Percentiles rank a stretch among this genome's conserved stretches.
Evolutionary conservation across 176 grass and related monocot genomes (phyloP).

Genomic region (Areca catechu): DNA sequence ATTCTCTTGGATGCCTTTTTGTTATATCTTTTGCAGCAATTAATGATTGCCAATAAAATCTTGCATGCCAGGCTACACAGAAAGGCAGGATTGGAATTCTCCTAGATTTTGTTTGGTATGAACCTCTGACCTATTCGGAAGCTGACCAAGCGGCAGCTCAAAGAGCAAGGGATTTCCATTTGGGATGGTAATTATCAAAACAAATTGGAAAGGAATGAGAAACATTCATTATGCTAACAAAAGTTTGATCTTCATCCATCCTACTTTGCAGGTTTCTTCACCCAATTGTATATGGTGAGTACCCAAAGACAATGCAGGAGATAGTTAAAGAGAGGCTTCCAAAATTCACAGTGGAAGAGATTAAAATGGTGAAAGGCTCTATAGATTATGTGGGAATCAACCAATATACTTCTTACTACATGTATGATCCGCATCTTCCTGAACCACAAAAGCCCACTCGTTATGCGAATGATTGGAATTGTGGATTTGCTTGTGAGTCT

Average conservation of each 20-base stretch:
- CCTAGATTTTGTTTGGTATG: slow-evolving; percentile 85
- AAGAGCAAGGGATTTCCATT: slow-evolving; percentile 80
- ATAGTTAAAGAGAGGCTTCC: slow-evolving; percentile 70
- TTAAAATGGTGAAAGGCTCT: slow-evolving; percentile 77
- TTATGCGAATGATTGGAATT: slow-evolving; percentile 71
- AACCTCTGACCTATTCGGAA: slow-evolving; percentile 50
- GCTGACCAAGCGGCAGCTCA: slow-evolving; percentile 62
- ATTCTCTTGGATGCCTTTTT: too few relatives aligned
- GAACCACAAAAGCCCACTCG: slow-evolving; percentile 33
- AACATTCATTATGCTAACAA: too few relatives aligned
- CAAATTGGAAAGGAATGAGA: too few relatives aligned
- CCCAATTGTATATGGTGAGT: slow-evolving; percentile 53
- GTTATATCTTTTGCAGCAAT: too few relatives aligned
- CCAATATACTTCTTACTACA: slow-evolving; percentile 77
- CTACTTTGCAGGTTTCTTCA: slow-evolving; percentile 55
- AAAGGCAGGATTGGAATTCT: slow-evolving; percentile 86
- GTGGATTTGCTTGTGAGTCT: slow-evolving; percentile 52
- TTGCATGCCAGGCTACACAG: slow-evolving; percentile 35
- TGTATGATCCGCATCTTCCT: slow-evolving; percentile 40
- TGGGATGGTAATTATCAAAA: slow-evolving; percentile 58
- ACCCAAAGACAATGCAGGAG: slow-evolving; percentile 54
- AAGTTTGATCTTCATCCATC: background rate
- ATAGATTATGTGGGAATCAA: slow-evolving; percentile 78
- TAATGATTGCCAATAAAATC: too few relatives aligned
- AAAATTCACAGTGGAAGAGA: slow-evolving; percentile 50